Evolutionary conservation across 2,329 filamentous ascomycete genomes (phyloP).

Genomic region (Coccinonectria pachysandricola): DNA sequence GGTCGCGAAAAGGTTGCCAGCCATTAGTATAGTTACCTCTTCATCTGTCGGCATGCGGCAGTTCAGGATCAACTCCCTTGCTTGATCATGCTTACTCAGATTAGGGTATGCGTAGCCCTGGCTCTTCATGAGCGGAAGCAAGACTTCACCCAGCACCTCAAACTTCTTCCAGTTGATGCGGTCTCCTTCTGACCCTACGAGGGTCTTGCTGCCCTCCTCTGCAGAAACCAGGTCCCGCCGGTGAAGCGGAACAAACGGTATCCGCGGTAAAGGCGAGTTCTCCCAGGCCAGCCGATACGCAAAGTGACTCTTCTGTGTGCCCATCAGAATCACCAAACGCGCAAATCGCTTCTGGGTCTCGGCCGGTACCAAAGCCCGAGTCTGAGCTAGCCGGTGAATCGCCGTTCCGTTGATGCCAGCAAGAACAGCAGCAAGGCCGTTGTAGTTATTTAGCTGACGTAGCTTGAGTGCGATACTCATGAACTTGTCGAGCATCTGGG

Average conservation of each 20-base stretch:
- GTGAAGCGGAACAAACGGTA: constrained; percentile 87
- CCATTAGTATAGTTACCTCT: no score
- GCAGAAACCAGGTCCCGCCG: constrained; percentile 83
- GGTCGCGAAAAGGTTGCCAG: constrained; percentile 21
- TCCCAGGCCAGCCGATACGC: constrained; percentile 97
- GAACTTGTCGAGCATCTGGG: constrained; percentile 86
- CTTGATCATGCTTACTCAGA: constrained; percentile 56
- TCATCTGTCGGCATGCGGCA: constrained; percentile 75
- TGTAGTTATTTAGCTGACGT: constrained; percentile 92
- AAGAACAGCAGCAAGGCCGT: constrained; percentile 84
- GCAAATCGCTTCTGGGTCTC: constrained; percentile 76
- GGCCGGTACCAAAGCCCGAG: constrained; percentile 61
- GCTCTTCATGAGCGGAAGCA: constrained; percentile 83
- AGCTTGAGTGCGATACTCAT: constrained; percentile 83
- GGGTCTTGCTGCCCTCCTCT: constrained; percentile 84
- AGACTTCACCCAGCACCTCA: constrained; percentile 85
- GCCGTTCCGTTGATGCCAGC: constrained; percentile 85
- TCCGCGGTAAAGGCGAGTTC: constrained; percentile 80
- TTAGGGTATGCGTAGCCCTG: constrained; percentile 75
- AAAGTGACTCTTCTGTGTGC: constrained; percentile 82
- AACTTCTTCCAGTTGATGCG: constrained; percentile 98
- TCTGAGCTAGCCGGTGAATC: constrained; percentile 73
- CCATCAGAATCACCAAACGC: constrained; percentile 83
- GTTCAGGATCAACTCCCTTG: constrained; percentile 68
- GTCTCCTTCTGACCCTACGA: constrained; percentile 61